phyloP scores from a whole-genome alignment of 2,329 filamentous ascomycete species.

The Anthostomella pinea region DNA sequence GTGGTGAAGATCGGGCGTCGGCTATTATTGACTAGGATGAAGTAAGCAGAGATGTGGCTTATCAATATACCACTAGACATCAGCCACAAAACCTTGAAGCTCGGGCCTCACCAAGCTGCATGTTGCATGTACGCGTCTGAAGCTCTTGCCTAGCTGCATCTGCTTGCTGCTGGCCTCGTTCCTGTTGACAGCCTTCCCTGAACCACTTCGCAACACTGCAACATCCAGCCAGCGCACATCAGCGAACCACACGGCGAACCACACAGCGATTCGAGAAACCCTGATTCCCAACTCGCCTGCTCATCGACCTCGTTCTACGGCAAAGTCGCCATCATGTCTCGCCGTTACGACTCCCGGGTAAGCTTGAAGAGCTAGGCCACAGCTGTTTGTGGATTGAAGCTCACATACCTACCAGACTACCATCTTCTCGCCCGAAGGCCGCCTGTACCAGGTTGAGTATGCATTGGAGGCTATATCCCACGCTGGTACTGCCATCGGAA shows the following conservation, averaged over 20 bases:
- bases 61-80: too few relatives aligned
- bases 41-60: too few relatives aligned
- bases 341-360: constrained; percentile 96
- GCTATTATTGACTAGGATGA: too few relatives aligned
- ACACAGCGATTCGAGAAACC: constrained; percentile 3
- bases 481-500: constrained; percentile 92
- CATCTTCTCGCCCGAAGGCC: constrained; percentile 98
- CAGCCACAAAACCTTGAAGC: constrained; percentile 1
- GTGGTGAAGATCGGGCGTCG: neutral
- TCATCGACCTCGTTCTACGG: constrained; percentile 6
- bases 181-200: constrained; percentile 21
- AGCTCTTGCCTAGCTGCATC: constrained; percentile 32
- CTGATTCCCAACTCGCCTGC: too few relatives aligned
- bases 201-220: constrained; percentile 14
- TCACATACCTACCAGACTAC: constrained; percentile 66
- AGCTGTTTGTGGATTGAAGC: constrained; percentile 20
- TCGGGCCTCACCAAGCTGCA: constrained; percentile 12
- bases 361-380: constrained; percentile 36
- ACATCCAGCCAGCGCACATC: constrained; percentile 5
- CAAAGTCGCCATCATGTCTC: constrained; percentile 66
- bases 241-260: constrained; percentile 2
- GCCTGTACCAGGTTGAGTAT: constrained; percentile 99
- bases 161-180: constrained; percentile 14
- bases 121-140: constrained; percentile 28
- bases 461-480: constrained; percentile 98